phyloP scores from a whole-genome alignment of 371 early-diverging fungal species.

The Sporodiniella umbellata region DNA sequence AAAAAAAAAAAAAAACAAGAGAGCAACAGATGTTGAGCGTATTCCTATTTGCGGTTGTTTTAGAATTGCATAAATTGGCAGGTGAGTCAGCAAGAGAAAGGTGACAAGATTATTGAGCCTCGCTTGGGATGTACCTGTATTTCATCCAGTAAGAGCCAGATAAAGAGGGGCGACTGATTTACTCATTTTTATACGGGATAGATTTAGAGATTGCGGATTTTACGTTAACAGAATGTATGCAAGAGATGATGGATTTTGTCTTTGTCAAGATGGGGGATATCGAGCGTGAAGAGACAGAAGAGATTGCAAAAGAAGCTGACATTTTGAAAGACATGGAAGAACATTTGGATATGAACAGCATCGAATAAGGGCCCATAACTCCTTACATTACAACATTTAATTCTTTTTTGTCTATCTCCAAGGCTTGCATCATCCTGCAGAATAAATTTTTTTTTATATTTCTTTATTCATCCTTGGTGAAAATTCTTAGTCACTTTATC shows the following conservation, averaged over 20 bases:
- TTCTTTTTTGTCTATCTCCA: conserved; percentile 2
- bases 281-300: conserved; percentile 9
- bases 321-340: conserved; percentile 24
- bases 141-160: conserved; percentile 25
- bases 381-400: not conserved
- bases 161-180: not conserved
- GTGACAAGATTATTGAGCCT: conserved; percentile 22
- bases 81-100: conserved; percentile 20
- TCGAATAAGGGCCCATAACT: conserved; percentile 5
- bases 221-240: conserved; percentile 23
- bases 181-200: not conserved
- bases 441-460: not conserved
- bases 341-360: conserved; percentile 21
- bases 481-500: not conserved
- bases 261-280: conserved; percentile 38
- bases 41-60: not conserved
- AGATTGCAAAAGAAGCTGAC: conserved; percentile 12
- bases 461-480: not conserved
- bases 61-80: conserved; percentile 34
- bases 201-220: conserved; percentile 39
- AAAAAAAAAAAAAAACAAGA: not conserved
- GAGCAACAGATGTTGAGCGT: too few relatives aligned
- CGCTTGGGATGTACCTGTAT: conserved; percentile 37
- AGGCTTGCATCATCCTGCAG: conserved; percentile 7
- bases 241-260: conserved; percentile 34